Evolutionary conservation across 139 green algal species (phyloP), one percentile per base, ranked within the genome.

Genomic region (Asterochloris sp.): DNA sequence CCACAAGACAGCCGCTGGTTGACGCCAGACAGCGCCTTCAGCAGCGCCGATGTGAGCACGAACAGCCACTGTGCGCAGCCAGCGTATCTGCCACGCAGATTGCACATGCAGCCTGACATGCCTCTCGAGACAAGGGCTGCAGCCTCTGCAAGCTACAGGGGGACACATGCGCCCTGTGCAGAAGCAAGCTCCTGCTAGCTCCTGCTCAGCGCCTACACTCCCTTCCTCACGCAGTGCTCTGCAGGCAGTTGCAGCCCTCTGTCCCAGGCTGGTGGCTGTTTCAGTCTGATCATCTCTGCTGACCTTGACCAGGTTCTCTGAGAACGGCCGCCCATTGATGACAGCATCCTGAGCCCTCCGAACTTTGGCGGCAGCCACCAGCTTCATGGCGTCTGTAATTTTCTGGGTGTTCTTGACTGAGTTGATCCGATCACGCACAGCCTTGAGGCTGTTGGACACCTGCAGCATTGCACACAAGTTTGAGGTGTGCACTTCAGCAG

Each of bases 391-490:
- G 62, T 96, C 95, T 16, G 97, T 99, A 88, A 99, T 99, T 93
- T 99, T 99, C 89, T 97, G 89, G 38, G 97, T 99, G 91, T 98
- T 98, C 87, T 98, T 98, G 17, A 99, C 95, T 12, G 95, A 98
- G 26, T 83, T 88, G 82, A 99, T 99, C 87, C 97, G 95, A 85
- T 86, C 83, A 16, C 83, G 77, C 11, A 69, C 73, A 26, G 78
- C 77, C 71, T 86, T 86, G 13, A 82, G 69, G 38, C 77, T 81
- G 28, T 73, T 73, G 13, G n/a, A 27, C 16, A 81, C 66, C 77
- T 81, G 63, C 77, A 81, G 0, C 38, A 54, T 6, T 2, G 38
- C 38, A 54, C 6, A 54, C 38, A 54, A 6, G 6, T 10, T 54
- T 54, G 38, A 54, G 38, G 38, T 54, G 38, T 54, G 38, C 38